A percentile compares a stretch with the other conserved stretches of the same genome.
Conservation (phyloP, 2,329 filamentous ascomycete genomes). For the Colletotrichum zoysiae region DNA sequence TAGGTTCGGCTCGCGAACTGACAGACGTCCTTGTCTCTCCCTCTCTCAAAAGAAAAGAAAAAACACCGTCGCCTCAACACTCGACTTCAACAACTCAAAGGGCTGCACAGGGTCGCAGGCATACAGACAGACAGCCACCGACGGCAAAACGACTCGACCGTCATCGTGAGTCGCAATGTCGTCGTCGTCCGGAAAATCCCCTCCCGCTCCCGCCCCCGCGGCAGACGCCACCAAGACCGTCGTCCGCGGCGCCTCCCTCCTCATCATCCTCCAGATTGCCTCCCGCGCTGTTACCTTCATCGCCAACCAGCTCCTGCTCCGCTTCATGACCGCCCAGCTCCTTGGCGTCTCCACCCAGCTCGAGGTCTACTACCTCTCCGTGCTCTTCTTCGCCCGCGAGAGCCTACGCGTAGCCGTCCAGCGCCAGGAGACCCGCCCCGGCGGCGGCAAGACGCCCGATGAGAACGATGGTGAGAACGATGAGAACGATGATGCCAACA, state of each 20-base stretch:
- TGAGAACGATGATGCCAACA: constrained; percentile 34
- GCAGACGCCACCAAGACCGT: constrained; percentile 46
- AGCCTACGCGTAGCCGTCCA: constrained; percentile 92
- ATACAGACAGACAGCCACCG: background rate
- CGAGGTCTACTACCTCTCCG: constrained; percentile 91
- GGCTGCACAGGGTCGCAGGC: background rate
- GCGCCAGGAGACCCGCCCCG: constrained; percentile 64
- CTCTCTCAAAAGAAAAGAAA: background rate
- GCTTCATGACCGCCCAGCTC: constrained; percentile 86
- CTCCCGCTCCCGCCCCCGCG: background rate
- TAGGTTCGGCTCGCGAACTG: constrained; percentile 2
- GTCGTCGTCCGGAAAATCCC: constrained; percentile 7
- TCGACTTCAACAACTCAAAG: background rate
- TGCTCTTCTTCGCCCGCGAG: constrained; percentile 95
- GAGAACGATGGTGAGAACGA: accelerated
- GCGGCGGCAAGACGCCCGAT: background rate
- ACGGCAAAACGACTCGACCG: background rate
- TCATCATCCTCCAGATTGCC: constrained; percentile 88
- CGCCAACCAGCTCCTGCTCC: constrained; percentile 91
- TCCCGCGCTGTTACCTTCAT: constrained; percentile 92
- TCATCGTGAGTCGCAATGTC: constrained; percentile 9
- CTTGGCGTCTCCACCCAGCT: constrained; percentile 90
- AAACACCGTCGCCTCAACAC: constrained; percentile 31
- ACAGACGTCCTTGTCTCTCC: no score
- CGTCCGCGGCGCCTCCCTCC: constrained; percentile 81